Percentiles rank a stretch among this genome's conserved stretches.
Conservation (phyloP, 164 flowering plant species). For the grape (Vitis vinifera) region DNA sequence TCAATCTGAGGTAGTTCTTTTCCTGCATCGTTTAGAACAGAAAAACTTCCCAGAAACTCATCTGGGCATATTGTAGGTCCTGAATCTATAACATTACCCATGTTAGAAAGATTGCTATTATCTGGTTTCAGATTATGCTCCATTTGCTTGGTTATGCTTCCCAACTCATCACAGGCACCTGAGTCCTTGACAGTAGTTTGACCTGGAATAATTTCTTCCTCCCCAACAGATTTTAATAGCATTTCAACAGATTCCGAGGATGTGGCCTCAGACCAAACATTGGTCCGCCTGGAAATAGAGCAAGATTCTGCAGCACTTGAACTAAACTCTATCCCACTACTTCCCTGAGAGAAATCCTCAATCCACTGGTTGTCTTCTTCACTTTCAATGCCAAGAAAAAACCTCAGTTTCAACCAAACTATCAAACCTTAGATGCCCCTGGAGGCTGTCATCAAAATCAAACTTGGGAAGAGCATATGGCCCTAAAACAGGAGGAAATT, state of each 20-base stretch:
- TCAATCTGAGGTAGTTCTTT: conserved; percentile 18
- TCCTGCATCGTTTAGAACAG: conserved; percentile 20
- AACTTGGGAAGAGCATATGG: conserved; percentile 30
- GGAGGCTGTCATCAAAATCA: no score
- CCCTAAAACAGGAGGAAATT: conserved; percentile 59
- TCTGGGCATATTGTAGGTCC: conserved; percentile 29
- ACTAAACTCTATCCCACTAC: conserved; percentile 71
- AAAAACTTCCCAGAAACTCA: conserved; percentile 19
- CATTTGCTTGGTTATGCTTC: conserved; percentile 40
- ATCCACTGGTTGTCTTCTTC: conserved; percentile 91
- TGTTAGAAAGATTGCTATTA: conserved; percentile 24
- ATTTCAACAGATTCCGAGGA: conserved; percentile 98
- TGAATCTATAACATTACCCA: conserved; percentile 23
- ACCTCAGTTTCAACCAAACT: conserved; percentile 81
- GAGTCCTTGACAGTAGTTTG: conserved; percentile 45
- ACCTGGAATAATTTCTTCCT: conserved; percentile 68
- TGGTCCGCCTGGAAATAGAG: conserved; percentile 67
- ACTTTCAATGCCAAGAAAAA: conserved; percentile 78
- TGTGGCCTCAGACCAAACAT: conserved; percentile 99
- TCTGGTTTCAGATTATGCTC: conserved; percentile 36
- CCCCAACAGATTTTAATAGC: conserved; percentile 90
- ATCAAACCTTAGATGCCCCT: conserved; percentile 73
- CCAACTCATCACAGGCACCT: conserved; percentile 45
- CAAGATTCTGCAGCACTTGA: conserved; percentile 75
- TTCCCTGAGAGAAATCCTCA: conserved; percentile 72